Percentiles rank a stretch among this genome's conserved stretches.
Conservation (phyloP, 208 protist genomes). For the Angomonas deanei region DNA sequence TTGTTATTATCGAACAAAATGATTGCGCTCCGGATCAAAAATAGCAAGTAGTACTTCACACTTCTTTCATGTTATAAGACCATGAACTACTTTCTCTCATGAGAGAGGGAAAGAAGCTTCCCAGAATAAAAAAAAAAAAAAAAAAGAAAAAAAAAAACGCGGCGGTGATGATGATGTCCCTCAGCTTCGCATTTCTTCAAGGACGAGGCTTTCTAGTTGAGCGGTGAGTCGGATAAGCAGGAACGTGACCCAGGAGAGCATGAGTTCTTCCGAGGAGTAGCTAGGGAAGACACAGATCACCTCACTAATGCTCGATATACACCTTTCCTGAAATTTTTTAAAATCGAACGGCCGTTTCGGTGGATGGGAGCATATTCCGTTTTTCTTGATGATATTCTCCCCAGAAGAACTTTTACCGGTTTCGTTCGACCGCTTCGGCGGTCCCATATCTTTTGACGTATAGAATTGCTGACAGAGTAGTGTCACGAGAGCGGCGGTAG, state of each 20-base stretch:
- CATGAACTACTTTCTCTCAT: no score
- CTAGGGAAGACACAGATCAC: slow-evolving; percentile 44
- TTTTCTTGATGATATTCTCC: not conserved
- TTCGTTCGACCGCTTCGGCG: not conserved
- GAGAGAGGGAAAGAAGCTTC: no score
- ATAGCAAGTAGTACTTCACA: no score
- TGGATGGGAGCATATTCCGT: not conserved
- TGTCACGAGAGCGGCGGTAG: slow-evolving; percentile 37
- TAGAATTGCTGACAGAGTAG: slow-evolving; percentile 45
- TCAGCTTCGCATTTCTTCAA: not conserved
- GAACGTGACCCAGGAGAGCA: slow-evolving; percentile 48
- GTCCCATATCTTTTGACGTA: slow-evolving; percentile 4
- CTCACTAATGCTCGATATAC: not conserved
- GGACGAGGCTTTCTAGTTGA: not conserved
- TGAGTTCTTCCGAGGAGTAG: slow-evolving; percentile 30
- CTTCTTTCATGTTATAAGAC: no score
- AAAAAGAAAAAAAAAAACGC: not conserved
- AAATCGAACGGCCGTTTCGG: not conserved
- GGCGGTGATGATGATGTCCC: not conserved
- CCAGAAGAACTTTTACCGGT: not conserved
- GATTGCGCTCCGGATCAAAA: no score
- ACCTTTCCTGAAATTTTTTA: not conserved
- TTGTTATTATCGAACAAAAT: no score
- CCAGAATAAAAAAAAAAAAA: no score
- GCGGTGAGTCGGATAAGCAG: slow-evolving; percentile 12